Evolutionary conservation across 1,139 yeast species (phyloP), one percentile per base, ranked within the genome.

Genomic region (Suzukiozyma palmioleophila): DNA sequence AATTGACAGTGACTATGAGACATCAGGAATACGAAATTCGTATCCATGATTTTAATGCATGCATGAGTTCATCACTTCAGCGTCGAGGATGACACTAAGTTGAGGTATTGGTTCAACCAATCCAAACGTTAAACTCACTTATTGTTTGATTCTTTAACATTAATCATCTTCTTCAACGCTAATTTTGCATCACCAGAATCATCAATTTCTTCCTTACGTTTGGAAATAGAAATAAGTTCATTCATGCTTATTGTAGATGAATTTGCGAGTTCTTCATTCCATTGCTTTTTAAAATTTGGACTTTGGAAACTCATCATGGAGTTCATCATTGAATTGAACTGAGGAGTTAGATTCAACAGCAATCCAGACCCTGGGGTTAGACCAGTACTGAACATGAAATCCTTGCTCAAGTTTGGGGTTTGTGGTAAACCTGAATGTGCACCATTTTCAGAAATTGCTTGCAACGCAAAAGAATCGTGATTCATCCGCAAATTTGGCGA

Each of bases 291-390:
- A 8, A 28, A 28, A 13, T 28, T 28, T 8, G 34, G 38, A 13
- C 11, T 25, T 22, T 40, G 46, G 8, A 60, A 43, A 43, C 49
- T 61, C 60, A 66, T 60, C 55, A 66, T 60, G 24, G 69, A 60
- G 49, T 66, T 61, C 73, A 69, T 68, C 57, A 68, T 56, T 12
- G 69, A 58, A 47, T 66, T 69, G 54, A 69, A 66, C 43, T 66
- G 73, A 2, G 76, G 75, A 11, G 75, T 69, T 44, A 68, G 60
- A 47, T 65, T 68, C 48, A 60, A 62, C 10, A 57, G 51, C 39
- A 54, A 44, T 38, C 44, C 43, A 35, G 50, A 42, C 21, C 42
- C 36, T 3, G 73, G 73, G 3, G 73, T 67, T 31, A 64, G 53
- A 1, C 72, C 71, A 10, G 61, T 60, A 15, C 59, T 49, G 14